Percentiles rank a stretch among this genome's conserved stretches.
These are phyloP conservation scores for Trichoderma lentiforme DNA, from an alignment of 2,329 filamentous ascomycete species.

Conservation along the genomic window DNA sequence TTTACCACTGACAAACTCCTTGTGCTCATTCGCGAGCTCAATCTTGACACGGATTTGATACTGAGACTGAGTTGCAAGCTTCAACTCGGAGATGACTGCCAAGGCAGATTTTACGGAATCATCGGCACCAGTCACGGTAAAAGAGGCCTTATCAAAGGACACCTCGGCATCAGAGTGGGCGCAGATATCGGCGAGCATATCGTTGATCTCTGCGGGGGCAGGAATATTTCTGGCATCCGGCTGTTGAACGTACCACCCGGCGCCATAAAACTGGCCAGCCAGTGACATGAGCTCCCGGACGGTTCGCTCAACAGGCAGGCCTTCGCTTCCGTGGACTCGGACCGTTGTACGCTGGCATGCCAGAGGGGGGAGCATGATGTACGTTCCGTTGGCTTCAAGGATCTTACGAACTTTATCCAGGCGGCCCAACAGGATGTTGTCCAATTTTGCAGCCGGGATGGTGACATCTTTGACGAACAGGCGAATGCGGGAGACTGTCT, in stretches of 20 bases:
- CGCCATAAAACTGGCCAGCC: slow-evolving; percentile 95
- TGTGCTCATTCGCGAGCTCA: slow-evolving; percentile 97
- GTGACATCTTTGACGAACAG: slow-evolving; percentile 89
- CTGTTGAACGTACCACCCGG: slow-evolving; percentile 90
- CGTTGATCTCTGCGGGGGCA: slow-evolving; percentile 69
- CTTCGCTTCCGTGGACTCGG: slow-evolving; percentile 88
- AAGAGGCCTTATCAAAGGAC: slow-evolving; percentile 89
- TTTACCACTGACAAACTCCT: slow-evolving; percentile 98
- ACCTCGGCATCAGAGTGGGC: slow-evolving; percentile 94
- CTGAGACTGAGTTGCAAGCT: slow-evolving; percentile 79
- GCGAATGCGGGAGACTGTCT: slow-evolving; percentile 76
- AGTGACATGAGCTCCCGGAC: slow-evolving; percentile 94
- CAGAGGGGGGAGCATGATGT: slow-evolving; percentile 85
- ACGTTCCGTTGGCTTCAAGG: slow-evolving; percentile 92
- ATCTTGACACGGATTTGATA: slow-evolving; percentile 98
- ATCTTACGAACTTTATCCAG: slow-evolving; percentile 98
- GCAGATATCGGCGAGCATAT: slow-evolving; percentile 94
- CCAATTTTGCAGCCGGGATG: slow-evolving; percentile 87
- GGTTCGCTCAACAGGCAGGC: slow-evolving; percentile 89
- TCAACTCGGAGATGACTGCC: slow-evolving; percentile 86
- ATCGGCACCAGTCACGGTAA: slow-evolving; percentile 91
- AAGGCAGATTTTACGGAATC: slow-evolving; percentile 95
- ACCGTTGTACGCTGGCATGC: slow-evolving; percentile 82
- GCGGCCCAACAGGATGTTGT: slow-evolving; percentile 85
- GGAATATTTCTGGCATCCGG: slow-evolving; percentile 62